phyloP scores from a whole-genome alignment of 345 rosid species.

The Melastoma malabathricum region DNA sequence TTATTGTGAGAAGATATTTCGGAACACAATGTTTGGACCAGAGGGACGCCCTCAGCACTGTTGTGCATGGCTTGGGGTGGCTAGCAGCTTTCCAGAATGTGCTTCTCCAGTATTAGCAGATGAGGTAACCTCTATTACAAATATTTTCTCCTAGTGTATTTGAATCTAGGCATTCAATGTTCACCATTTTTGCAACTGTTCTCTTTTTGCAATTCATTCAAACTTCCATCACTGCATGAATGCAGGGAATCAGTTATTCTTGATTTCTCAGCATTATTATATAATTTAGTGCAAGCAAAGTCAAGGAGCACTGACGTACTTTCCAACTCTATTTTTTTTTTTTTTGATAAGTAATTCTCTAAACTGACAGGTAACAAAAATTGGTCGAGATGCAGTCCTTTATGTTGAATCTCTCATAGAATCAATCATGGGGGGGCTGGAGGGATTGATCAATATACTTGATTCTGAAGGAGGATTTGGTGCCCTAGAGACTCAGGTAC shows the following conservation, averaged over 20 bases:
- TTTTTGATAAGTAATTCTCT: too few species aligned
- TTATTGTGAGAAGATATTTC: conserved; percentile 53
- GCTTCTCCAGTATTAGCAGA: conserved; percentile 90
- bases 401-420: conserved; percentile 96
- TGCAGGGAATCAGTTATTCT: neutral
- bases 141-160: too few species aligned
- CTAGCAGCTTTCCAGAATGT: conserved; percentile 96
- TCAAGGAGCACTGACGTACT: neutral
- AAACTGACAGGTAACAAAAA: conserved; percentile 64
- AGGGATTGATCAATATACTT: conserved; percentile 92
- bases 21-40: conserved; percentile 99
- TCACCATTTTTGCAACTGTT: neutral
- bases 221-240: neutral
- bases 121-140: conserved; percentile 41
- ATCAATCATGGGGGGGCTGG: conserved; percentile 98
- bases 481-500: conserved; percentile 90
- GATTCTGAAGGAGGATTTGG: conserved; percentile 99
- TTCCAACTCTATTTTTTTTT: too few species aligned
- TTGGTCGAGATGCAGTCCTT: conserved; percentile 92
- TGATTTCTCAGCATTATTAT: neutral
- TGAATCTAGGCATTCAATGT: too few species aligned
- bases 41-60: conserved; percentile 99
- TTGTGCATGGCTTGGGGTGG: conserved; percentile 99
- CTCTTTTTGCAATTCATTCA: too few species aligned
- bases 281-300: neutral